Conservation (phyloP, 108 stramenopile genomes). For the Cafeteria roenbergensis region DNA sequence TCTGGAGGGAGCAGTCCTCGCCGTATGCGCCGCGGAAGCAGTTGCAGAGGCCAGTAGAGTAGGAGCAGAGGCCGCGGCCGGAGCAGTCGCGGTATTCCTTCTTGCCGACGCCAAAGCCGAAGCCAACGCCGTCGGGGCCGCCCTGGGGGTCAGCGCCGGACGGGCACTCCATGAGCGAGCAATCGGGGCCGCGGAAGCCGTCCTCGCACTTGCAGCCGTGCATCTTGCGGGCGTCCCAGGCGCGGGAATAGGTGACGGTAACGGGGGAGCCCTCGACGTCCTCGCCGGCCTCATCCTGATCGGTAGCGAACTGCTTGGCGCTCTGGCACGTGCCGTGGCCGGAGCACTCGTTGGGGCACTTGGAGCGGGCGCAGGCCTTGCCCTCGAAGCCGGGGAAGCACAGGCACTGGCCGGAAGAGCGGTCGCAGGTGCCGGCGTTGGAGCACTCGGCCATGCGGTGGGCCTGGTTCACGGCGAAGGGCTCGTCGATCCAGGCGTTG, state of each 20-base stretch:
- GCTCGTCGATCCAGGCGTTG: neutral
- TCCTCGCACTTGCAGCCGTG: conserved; percentile 56
- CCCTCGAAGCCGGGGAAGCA: conserved; percentile 46
- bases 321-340: conserved; percentile 47
- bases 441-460: conserved; percentile 16
- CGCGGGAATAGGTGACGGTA: conserved; percentile 32
- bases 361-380: conserved; percentile 48
- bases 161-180: conserved; percentile 45
- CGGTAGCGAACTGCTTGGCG: conserved; percentile 43
- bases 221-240: conserved; percentile 60
- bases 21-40: conserved; percentile 61
- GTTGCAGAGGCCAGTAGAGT: conserved; percentile 33
- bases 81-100: conserved; percentile 37
- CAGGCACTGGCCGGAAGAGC: conserved; percentile 37
- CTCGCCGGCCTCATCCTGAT: conserved; percentile 40
- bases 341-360: conserved; percentile 47
- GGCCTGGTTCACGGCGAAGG: neutral
- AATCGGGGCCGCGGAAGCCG: conserved; percentile 52
- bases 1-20: conserved; percentile 53
- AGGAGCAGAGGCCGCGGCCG: conserved; percentile 44
- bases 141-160: conserved; percentile 53
- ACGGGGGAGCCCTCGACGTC: conserved; percentile 18
- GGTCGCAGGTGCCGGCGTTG: conserved; percentile 31
- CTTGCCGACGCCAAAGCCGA: neutral
- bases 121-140: neutral